A percentile compares a stretch with the other conserved stretches of the same genome.
phyloP scores from a whole-genome alignment of 345 rosid genomes.

The Erucastrum elatum region DNA sequence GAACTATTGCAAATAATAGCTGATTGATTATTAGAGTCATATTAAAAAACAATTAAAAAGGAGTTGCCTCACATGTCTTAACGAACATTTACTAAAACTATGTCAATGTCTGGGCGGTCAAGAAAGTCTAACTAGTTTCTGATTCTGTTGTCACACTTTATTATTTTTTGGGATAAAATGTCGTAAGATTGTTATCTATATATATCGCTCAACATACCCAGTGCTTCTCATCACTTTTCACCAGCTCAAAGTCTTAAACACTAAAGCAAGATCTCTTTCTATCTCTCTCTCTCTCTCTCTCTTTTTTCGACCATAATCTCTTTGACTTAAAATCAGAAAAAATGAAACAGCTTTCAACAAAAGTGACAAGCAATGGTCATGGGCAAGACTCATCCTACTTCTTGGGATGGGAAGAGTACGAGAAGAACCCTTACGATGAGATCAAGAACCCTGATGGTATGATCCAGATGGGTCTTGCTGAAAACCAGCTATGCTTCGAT shows the following conservation, averaged over 20 bases:
- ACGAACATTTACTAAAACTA: constrained; percentile 22
- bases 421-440: constrained; percentile 72
- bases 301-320: constrained; percentile 11
- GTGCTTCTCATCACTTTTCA: constrained; percentile 27
- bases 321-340: constrained; percentile 13
- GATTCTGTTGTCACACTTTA: constrained; percentile 21
- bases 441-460: constrained; percentile 66
- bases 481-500: constrained; percentile 79
- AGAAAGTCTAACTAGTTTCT: constrained; percentile 16
- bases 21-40: constrained; percentile 21
- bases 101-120: constrained; percentile 30
- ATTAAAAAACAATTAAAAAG: constrained; percentile 19
- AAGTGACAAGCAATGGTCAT: constrained; percentile 67
- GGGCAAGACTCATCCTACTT: constrained; percentile 86
- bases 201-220: constrained; percentile 31
- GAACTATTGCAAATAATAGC: constrained; percentile 10
- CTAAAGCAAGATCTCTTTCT: constrained; percentile 19
- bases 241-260: constrained; percentile 23
- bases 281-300: constrained; percentile 18
- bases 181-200: constrained; percentile 30
- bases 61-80: constrained; percentile 36
- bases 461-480: constrained; percentile 88
- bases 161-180: constrained; percentile 1
- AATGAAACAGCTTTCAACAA: constrained; percentile 63
- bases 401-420: constrained; percentile 79